Conservation (phyloP, 306 rosid genomes). For the Cicer pinnatifidum region DNA sequence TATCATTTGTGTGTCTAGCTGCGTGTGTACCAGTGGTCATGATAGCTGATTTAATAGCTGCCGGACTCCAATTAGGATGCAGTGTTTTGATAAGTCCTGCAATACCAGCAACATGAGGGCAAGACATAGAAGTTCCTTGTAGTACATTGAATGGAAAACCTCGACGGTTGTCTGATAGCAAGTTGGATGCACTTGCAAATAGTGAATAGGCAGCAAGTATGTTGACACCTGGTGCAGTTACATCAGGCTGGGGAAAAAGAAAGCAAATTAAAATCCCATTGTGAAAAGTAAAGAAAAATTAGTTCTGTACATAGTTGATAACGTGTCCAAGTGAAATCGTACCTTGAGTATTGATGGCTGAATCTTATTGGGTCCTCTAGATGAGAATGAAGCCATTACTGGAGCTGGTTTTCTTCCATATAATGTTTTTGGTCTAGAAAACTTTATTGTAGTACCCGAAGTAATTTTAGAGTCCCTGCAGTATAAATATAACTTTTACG, state of each 20-base stretch:
- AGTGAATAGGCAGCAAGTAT: constrained; percentile 61
- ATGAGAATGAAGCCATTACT: constrained; percentile 48
- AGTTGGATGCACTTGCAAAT: constrained; percentile 44
- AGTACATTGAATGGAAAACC: constrained; percentile 5
- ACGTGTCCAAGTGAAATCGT: background rate
- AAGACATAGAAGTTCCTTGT: constrained; percentile 39
- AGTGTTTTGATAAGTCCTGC: constrained; percentile 33
- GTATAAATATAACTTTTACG: background rate
- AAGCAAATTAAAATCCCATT: background rate
- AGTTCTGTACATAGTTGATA: background rate
- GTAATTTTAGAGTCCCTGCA: constrained; percentile 35
- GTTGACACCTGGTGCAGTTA: constrained; percentile 52
- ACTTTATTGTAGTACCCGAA: constrained; percentile 7
- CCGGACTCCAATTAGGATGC: constrained; percentile 36
- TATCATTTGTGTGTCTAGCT: background rate
- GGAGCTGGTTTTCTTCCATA: constrained; percentile 47
- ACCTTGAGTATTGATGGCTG: constrained; percentile 51
- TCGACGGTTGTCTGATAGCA: background rate
- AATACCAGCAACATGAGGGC: constrained; percentile 36
- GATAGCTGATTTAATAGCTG: constrained; percentile 38
- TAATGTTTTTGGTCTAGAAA: constrained; percentile 34
- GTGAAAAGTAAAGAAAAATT: background rate
- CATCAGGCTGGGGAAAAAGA: constrained; percentile 48
- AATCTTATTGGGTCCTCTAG: constrained; percentile 46
- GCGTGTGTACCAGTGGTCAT: constrained; percentile 35